Percentiles rank a stretch among this genome's conserved stretches.
Evolutionary conservation across 345 rosid species (phyloP).

Genomic region (Dovyalis caffra): DNA sequence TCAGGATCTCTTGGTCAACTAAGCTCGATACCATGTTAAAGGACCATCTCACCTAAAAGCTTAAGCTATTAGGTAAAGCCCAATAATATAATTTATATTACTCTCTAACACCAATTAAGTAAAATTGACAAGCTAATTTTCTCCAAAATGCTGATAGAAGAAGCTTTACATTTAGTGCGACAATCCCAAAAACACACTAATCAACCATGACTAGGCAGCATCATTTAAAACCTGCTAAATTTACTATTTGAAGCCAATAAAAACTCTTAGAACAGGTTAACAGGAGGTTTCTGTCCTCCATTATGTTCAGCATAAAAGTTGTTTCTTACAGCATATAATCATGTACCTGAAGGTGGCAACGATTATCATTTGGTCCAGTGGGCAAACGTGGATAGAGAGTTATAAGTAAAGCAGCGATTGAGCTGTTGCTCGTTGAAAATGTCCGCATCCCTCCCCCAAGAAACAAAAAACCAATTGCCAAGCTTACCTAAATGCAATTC

Average conservation of each 20-base stretch:
- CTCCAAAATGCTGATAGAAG: not conserved
- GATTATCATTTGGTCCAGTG: conserved; percentile 95
- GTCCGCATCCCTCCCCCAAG: conserved; percentile 95
- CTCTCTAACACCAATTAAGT: not conserved
- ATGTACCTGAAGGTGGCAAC: conserved; percentile 97
- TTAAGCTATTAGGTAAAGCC: no score
- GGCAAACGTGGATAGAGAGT: conserved; percentile 92
- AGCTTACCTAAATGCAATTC: conserved; percentile 61
- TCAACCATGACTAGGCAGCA: not conserved
- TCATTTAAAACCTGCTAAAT: not conserved
- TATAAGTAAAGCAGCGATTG: conserved; percentile 83
- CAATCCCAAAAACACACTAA: not conserved
- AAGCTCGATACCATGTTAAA: no score
- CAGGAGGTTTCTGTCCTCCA: not conserved
- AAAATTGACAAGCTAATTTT: not conserved
- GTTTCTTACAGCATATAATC: conserved; percentile 1
- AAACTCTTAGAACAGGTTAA: no score
- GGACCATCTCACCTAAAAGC: no score
- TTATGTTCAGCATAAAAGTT: not conserved
- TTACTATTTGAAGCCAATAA: not conserved
- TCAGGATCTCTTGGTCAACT: no score
- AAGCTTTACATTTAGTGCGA: not conserved
- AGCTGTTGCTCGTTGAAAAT: conserved; percentile 81
- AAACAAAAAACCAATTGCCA: conserved; percentile 92
- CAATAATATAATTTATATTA: no score